A percentile compares a stretch with the other conserved stretches of the same genome.
phyloP scores from a whole-genome alignment of 345 rosid genomes.

The Nephelium lappaceum region DNA sequence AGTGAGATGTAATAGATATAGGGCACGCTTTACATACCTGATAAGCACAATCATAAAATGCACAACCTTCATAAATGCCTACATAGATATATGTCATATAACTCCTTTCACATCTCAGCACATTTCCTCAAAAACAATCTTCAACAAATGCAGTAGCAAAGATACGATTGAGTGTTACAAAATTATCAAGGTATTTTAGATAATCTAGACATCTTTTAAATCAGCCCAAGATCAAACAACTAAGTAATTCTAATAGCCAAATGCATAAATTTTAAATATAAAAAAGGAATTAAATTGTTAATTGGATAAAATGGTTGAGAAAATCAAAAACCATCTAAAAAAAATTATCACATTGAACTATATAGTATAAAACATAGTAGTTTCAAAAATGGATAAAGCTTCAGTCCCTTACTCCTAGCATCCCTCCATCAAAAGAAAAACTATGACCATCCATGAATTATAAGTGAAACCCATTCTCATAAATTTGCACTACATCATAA shows the following conservation, averaged over 20 bases:
- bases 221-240: not conserved
- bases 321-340: not conserved
- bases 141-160: constrained; percentile 6
- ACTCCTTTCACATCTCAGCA: not conserved
- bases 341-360: constrained; percentile 3
- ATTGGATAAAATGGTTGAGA: not conserved
- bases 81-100: not conserved
- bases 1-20: constrained; percentile 94
- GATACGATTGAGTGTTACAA: constrained; percentile 6
- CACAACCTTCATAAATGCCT: not conserved
- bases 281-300: not conserved
- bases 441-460: not conserved
- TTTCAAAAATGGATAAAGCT: not conserved
- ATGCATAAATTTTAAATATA: not conserved
- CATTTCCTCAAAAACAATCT: constrained; percentile 18
- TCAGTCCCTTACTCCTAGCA: not conserved
- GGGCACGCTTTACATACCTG: constrained; percentile 98
- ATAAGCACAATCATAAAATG: constrained; percentile 27
- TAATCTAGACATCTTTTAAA: not conserved
- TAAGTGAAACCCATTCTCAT: not conserved
- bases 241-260: not conserved
- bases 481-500: not conserved
- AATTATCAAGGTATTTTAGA: not conserved
- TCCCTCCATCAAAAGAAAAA: not conserved
- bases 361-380: not conserved